Evolutionary conservation across 345 rosid genomes (phyloP), one percentile per base, ranked within the genome.

Genomic region (Nasturtium officinale): DNA sequence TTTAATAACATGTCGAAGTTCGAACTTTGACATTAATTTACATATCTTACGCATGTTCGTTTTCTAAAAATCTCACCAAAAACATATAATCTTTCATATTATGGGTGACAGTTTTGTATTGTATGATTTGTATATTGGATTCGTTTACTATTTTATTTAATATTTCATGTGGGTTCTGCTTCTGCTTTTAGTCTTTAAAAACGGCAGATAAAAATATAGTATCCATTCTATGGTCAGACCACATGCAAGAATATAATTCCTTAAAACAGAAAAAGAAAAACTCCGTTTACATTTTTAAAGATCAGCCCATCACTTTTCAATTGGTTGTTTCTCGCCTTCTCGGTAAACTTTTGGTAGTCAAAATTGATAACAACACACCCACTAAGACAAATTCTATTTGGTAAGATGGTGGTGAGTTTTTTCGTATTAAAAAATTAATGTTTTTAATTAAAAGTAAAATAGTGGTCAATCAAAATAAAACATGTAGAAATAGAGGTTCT

Each of bases 261-360:
- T 65, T 9, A 18, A 50, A 51, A 9, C 23, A 69, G 7, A 30
- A 16, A 13, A 55, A 11, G 7, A 1, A 45, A 0, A 48, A 45
- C 13, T 53, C 25, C 15, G 48, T 48, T 59, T 5, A 47, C 72
- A 58, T 59, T 75, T 73, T 43, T 6, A 57, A 33, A 65, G 32
- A 35, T 35, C 16, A 64, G 16, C 23, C 72, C 37, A 21, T 55
- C 20, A n/a, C 63, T 52, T 72, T 71, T 51, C 3, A 15, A 18
- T 35, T 47, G 25, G 32, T 75, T 68, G n/a, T n/a, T n/a, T n/a
- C n/a, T n/a, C n/a, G n/a, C n/a, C 63, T 35, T 43, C 72, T 60
- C 52, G 23, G 78, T 75, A 75, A 75, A 75, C 50, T 8, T 68
- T 75, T 48, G 30, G 12, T 60, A 75, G 74, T 75, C 74, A 75